A percentile compares a stretch with the other conserved stretches of the same genome.
phyloP scores from a whole-genome alignment of 108 stramenopile genomes.

The Seminavis robusta region DNA sequence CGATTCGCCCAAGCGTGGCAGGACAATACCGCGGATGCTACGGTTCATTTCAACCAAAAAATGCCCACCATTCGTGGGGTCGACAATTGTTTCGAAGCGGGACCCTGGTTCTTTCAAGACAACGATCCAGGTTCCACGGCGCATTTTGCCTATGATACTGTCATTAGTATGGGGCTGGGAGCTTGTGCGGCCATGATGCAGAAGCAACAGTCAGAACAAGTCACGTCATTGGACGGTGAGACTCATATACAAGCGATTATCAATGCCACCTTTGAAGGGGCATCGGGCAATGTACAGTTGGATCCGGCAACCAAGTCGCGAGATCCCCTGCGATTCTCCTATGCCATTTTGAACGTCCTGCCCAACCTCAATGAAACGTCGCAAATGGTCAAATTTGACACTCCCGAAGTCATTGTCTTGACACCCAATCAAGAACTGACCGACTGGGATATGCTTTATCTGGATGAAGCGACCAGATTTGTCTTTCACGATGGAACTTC shows the following conservation, averaged over 20 bases:
- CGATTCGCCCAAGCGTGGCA: background rate
- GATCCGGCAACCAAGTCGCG: background rate
- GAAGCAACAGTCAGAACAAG: background rate
- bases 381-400: no score
- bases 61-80: background rate
- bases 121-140: background rate
- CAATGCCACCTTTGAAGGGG: background rate
- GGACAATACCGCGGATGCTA: background rate
- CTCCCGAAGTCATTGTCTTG: no score
- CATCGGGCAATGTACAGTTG: background rate
- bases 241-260: background rate
- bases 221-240: background rate
- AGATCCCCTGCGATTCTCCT: background rate
- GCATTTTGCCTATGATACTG: conserved; percentile 34
- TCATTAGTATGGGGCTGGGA: conserved; percentile 38
- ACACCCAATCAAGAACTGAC: no score
- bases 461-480: no score
- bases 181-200: conserved; percentile 19
- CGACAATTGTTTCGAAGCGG: background rate
- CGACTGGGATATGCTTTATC: no score
- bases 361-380: no score
- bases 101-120: background rate
- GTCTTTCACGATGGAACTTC: no score
- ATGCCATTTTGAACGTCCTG: no score
- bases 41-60: background rate